phyloP scores from a whole-genome alignment of 257 asterid genomes.

The Primulina huaijiensis region DNA sequence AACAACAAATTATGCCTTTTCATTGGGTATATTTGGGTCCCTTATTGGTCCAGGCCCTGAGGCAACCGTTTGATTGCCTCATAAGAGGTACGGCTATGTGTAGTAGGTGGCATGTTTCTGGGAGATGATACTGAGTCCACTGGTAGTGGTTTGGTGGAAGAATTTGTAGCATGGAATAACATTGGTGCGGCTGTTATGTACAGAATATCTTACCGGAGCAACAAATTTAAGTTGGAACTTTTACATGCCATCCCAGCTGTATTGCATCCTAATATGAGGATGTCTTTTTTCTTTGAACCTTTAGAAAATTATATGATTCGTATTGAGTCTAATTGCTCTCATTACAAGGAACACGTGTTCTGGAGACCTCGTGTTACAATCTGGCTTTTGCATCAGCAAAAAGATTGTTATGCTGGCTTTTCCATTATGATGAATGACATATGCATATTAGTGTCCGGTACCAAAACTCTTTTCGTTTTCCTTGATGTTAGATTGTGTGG shows the following conservation, averaged over 20 bases:
- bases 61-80: too few relatives aligned
- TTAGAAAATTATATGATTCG: slow-evolving; percentile 51
- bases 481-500: not conserved
- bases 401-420: slow-evolving; percentile 35
- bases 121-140: slow-evolving; percentile 41
- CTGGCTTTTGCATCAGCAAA: slow-evolving; percentile 60
- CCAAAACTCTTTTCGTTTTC: not conserved
- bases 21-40: too few relatives aligned
- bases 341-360: slow-evolving; percentile 45
- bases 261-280: slow-evolving; percentile 35
- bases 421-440: too few relatives aligned
- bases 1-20: too few relatives aligned
- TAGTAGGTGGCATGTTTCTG: slow-evolving; percentile 67
- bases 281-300: slow-evolving; percentile 53
- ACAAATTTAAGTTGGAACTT: slow-evolving; percentile 46
- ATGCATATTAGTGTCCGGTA: not conserved
- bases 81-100: too few relatives aligned
- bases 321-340: slow-evolving; percentile 62
- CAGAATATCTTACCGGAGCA: slow-evolving; percentile 53
- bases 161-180: slow-evolving; percentile 74
- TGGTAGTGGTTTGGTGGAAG: slow-evolving; percentile 40
- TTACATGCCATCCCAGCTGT: slow-evolving; percentile 54
- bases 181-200: slow-evolving; percentile 61
- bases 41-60: too few relatives aligned
- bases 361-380: slow-evolving; percentile 77